Evolutionary conservation across 129 eudicot species (phyloP).

Genomic region (Lonicera japonica): DNA sequence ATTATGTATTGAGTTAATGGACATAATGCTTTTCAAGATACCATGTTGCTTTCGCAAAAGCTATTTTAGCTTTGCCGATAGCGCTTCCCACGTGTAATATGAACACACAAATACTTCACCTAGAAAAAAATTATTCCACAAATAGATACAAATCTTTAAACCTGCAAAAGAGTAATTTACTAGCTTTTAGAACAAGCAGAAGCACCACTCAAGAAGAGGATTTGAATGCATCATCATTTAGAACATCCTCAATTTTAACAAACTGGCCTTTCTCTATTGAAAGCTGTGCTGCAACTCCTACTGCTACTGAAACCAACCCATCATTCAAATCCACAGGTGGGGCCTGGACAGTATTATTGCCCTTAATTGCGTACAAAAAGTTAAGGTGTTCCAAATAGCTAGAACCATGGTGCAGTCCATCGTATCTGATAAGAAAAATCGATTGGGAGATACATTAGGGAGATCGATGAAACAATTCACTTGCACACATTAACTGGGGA

Average conservation of each 20-base stretch:
- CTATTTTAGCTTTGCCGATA: too few relatives aligned
- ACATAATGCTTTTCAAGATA: too few relatives aligned
- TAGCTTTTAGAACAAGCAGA: too few relatives aligned
- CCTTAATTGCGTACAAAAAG: slow-evolving; percentile 59
- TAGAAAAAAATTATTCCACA: too few relatives aligned
- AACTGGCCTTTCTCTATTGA: slow-evolving; percentile 80
- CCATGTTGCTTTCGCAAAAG: too few relatives aligned
- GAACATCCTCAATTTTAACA: slow-evolving; percentile 80
- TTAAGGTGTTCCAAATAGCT: slow-evolving; percentile 89
- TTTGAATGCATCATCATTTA: slow-evolving; percentile 1
- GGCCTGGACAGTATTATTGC: slow-evolving; percentile 46
- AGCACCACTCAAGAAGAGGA: not conserved
- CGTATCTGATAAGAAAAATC: slow-evolving; percentile 47
- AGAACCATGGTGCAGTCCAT: slow-evolving; percentile 96
- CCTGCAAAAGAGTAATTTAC: too few relatives aligned
- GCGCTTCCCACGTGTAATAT: too few relatives aligned
- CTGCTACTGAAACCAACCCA: slow-evolving; percentile 90
- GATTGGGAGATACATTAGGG: not conserved
- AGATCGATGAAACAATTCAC: not conserved
- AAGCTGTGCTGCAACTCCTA: slow-evolving; percentile 94
- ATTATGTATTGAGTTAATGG: too few relatives aligned
- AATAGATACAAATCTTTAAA: too few relatives aligned
- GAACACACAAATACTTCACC: too few relatives aligned
- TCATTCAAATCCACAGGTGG: slow-evolving; percentile 79
- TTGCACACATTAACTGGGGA: not conserved